Evolutionary conservation across 306 rosid species (phyloP).

Genomic region (Cucumis sativus): DNA sequence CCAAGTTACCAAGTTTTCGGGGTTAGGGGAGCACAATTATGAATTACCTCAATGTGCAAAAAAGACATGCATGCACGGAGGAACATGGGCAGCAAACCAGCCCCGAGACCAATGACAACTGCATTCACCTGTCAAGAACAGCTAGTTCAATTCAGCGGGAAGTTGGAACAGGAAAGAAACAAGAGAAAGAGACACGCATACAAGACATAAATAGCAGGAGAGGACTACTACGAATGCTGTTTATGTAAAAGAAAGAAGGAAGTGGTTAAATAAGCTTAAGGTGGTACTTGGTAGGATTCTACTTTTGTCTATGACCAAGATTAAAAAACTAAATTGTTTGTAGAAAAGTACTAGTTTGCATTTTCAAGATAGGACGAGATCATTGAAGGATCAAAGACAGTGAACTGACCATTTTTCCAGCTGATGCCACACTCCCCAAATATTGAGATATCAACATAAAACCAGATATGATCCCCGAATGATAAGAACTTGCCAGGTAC

Average conservation of each 20-base stretch:
- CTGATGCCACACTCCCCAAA: constrained; percentile 52
- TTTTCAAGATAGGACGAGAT: neutral
- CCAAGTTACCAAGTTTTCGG: neutral
- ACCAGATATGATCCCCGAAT: constrained; percentile 84
- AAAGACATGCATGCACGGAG: constrained; percentile 64
- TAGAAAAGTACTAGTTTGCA: too few relatives aligned
- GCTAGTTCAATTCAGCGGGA: constrained; percentile 13
- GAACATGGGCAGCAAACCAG: constrained; percentile 94
- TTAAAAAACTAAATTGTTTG: neutral
- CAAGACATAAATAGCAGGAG: neutral
- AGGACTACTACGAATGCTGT: neutral
- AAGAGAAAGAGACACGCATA: neutral
- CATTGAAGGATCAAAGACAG: constrained; percentile 2
- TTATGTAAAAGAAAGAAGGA: neutral
- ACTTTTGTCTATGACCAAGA: neutral
- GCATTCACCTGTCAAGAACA: constrained; percentile 59
- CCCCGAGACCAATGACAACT: constrained; percentile 84
- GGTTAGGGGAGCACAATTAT: neutral
- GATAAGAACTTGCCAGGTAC: constrained; percentile 84
- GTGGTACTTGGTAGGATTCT: neutral
- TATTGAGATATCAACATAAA: constrained; percentile 59
- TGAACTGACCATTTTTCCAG: constrained; percentile 43
- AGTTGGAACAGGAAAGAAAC: neutral
- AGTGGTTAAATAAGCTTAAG: neutral
- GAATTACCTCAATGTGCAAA: constrained; percentile 65